A percentile compares a stretch with the other conserved stretches of the same genome.
phyloP scores from a whole-genome alignment of 768 basidiomycete genomes.

The Amanita brunnescens region DNA sequence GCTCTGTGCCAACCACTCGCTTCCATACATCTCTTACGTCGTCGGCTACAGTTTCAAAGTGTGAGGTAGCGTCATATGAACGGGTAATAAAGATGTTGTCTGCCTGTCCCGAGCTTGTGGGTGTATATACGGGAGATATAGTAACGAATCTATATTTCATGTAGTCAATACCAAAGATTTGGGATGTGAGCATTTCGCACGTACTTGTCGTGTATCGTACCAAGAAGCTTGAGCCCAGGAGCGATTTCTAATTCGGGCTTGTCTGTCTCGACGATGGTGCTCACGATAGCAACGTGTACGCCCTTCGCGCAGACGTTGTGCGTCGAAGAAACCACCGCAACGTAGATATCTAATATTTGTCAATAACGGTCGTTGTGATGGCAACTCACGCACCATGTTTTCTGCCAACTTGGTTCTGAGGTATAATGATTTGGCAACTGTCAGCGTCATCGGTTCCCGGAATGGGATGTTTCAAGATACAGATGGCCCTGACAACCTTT shows the following conservation, averaged over 20 bases:
- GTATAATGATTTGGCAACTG: slow-evolving; percentile 95
- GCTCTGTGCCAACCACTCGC: slow-evolving; percentile 66
- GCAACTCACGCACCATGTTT: slow-evolving; percentile 64
- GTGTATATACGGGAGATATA: slow-evolving; percentile 81
- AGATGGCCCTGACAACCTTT: slow-evolving; percentile 94
- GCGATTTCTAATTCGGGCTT: slow-evolving; percentile 86
- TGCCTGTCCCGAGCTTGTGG: slow-evolving; percentile 67
- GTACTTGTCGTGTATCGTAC: slow-evolving; percentile 90
- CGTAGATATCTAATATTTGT: slow-evolving; percentile 77
- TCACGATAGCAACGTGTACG: slow-evolving; percentile 94
- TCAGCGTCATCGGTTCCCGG: slow-evolving; percentile 95
- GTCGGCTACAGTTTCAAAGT: slow-evolving; percentile 98
- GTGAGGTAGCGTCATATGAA: slow-evolving; percentile 97
- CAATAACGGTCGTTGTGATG: not conserved
- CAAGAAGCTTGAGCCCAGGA: slow-evolving; percentile 89
- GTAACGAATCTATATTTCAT: slow-evolving; percentile 78
- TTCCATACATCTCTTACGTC: slow-evolving; percentile 97
- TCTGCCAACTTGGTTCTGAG: slow-evolving; percentile 93
- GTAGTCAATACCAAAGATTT: not conserved
- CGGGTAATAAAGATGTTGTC: slow-evolving; percentile 97
- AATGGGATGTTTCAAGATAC: slow-evolving; percentile 96
- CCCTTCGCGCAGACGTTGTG: slow-evolving; percentile 98
- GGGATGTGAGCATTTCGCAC: slow-evolving; percentile 14
- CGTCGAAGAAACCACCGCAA: slow-evolving; percentile 93
- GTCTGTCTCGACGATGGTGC: slow-evolving; percentile 94